Evolutionary conservation across 176 grass and related monocot genomes (phyloP).

Genomic region (Microstegium vimineum): DNA sequence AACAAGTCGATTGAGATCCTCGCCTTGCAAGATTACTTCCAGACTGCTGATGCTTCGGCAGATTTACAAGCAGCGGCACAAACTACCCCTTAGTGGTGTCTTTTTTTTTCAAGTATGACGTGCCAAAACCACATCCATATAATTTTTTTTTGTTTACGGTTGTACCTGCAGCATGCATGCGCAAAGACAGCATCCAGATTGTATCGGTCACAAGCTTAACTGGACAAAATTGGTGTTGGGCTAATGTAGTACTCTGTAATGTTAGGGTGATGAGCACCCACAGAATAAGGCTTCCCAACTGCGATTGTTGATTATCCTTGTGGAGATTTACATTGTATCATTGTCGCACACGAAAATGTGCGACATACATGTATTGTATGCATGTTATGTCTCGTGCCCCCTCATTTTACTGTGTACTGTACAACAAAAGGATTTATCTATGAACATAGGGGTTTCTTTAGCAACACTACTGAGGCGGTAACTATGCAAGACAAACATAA

Average conservation of each 20-base stretch:
- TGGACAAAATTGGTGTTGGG: background rate
- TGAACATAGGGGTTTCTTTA: no score
- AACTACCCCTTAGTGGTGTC: constrained; percentile 33
- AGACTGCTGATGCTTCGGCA: constrained; percentile 31
- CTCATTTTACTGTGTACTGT: no score
- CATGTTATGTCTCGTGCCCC: background rate
- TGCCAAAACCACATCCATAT: background rate
- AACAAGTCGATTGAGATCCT: constrained; percentile 65
- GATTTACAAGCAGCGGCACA: constrained; percentile 65
- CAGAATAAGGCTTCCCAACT: constrained; percentile 36
- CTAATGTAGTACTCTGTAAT: constrained; percentile 9
- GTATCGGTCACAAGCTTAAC: background rate
- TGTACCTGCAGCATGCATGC: constrained; percentile 23
- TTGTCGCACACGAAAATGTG: background rate
- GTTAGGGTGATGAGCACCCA: background rate
- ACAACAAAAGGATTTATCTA: no score
- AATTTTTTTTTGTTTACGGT: constrained; percentile 14
- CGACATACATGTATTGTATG: constrained; percentile 27
- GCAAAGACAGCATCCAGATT: background rate
- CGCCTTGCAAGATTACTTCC: constrained; percentile 92
- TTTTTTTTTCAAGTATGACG: background rate
- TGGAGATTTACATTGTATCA: constrained; percentile 19
- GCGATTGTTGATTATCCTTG: background rate
- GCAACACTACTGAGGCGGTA: no score
- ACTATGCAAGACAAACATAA: no score